Conservation (phyloP, 2,329 filamentous ascomycete genomes). For the Ascomycota sp. region DNA sequence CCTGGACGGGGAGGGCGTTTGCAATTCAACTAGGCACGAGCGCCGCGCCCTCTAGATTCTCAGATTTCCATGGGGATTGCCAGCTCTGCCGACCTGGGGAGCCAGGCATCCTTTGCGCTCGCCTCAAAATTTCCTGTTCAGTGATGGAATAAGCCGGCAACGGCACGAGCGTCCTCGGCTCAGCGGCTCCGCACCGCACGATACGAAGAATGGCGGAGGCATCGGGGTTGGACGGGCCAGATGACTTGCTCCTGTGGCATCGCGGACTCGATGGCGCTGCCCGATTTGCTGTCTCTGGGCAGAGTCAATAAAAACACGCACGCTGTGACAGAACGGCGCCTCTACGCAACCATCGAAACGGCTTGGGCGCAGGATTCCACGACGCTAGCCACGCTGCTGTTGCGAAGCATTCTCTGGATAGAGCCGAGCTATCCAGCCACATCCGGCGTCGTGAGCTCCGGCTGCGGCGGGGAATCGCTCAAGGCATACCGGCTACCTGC, state of each 20-base stretch:
- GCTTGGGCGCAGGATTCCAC: background rate
- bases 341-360: background rate
- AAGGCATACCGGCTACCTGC: no score
- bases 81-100: no score
- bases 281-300: conserved; percentile 1
- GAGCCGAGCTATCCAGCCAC: background rate
- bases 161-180: no score
- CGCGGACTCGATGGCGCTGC: background rate
- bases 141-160: no score
- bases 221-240: background rate
- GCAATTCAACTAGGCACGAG: no score
- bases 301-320: background rate
- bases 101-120: no score
- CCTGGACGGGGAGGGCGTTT: no score
- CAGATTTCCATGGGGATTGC: no score
- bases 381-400: background rate
- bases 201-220: background rate
- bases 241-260: background rate
- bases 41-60: no score
- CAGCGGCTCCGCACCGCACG: no score
- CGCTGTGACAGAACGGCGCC: background rate
- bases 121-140: no score
- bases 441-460: background rate
- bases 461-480: no score
- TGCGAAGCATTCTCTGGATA: conserved; percentile 1